Evolutionary conservation across 371 early-diverging fungal genomes (phyloP).

Genomic region (Mortierella sp.): DNA sequence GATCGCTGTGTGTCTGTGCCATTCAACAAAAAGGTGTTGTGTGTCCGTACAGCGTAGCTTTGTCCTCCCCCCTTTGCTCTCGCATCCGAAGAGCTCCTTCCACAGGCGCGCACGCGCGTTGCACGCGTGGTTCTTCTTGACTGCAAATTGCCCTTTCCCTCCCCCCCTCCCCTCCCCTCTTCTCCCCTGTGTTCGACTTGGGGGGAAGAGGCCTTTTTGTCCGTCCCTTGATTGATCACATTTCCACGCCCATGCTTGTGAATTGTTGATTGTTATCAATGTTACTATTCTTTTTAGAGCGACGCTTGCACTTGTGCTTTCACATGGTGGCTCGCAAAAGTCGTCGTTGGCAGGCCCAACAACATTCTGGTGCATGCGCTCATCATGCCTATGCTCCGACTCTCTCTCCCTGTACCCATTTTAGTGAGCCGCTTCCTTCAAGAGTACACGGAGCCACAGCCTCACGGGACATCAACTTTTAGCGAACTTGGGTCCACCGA

Average conservation of each 20-base stretch:
- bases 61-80: not conserved
- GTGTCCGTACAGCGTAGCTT: not conserved
- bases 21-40: not conserved
- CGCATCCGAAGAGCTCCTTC: no score
- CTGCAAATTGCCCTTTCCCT: no score
- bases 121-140: no score
- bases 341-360: not conserved
- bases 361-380: slow-evolving; percentile 18
- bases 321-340: slow-evolving; percentile 18
- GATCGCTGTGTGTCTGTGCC: not conserved
- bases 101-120: no score
- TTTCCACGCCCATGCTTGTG: slow-evolving; percentile 16
- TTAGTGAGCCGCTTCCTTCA: slow-evolving; percentile 52
- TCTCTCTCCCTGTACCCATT: not conserved
- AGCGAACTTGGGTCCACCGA: slow-evolving; percentile 41
- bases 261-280: not conserved
- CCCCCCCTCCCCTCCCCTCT: not conserved
- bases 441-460: slow-evolving; percentile 55
- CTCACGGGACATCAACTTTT: slow-evolving; percentile 28
- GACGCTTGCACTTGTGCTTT: slow-evolving; percentile 12
- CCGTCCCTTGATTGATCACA: slow-evolving; percentile 49
- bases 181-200: slow-evolving; percentile 6
- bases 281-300: slow-evolving; percentile 12
- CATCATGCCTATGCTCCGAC: not conserved
- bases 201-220: not conserved